Evolutionary conservation across 2,329 filamentous ascomycete genomes (phyloP), one percentile per base, ranked within the genome.

Genomic region (Penicillium hesseltinei): DNA sequence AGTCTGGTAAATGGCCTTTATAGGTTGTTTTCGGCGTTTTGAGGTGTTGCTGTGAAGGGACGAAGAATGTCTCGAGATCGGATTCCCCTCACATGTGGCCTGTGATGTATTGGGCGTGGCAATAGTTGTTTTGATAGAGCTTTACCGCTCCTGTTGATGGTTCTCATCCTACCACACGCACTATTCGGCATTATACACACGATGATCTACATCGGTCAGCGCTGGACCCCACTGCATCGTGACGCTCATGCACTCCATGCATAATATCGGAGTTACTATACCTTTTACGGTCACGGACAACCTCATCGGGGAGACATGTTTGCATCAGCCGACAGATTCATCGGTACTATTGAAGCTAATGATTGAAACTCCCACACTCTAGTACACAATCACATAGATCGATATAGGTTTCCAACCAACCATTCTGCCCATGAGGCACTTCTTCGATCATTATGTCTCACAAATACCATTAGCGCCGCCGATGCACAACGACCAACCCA

Each of bases 371-470:
- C 44, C 36, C 13, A 27, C 17, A 15, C 29, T 9, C 35, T 42
- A 42, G 23, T 19, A 23, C 39, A 33, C 39, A 25, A 17, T 21
- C 5, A 31, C 11, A 38, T 36, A 31, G 10, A 23, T 15, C 3
- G 9, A 2, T 27, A 39, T 39, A 17, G 13, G 29, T 13, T n/a
- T 19, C 15, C 23, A 36, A 25, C 31, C 38, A 35, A 19, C 27
- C 19, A 46, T 39, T 11, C 11, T 6, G 15, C 38, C 15, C 40
- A 8, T n/a, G 21, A 47, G 15, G 17, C 17, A 19, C 23, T 11
- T 23, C 21, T 51, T 39, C 45, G 43, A 57, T 59, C 51, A 52
- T 36, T 21, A 8, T 49, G 35, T 52, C 56, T 62, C 46, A 54
- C 42, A 51, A 29, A 9, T 43, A 13, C 29, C n/a, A 43, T n/a